Conservation (phyloP, 2,329 filamentous ascomycete genomes). For the Xylariaceae sp. region DNA sequence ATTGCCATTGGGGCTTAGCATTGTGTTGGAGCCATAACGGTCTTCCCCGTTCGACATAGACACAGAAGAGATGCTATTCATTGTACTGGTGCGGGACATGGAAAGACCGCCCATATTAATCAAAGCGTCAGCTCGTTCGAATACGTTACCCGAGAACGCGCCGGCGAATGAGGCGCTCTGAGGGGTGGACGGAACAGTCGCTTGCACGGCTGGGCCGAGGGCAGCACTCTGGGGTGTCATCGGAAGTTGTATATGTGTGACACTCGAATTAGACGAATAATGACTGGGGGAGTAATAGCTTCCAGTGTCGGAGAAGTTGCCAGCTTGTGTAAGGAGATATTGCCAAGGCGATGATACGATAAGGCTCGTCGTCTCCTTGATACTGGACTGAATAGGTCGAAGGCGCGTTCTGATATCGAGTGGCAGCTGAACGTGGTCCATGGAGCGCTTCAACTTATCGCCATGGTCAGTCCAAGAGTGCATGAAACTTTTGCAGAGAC, state of each 20-base stretch:
- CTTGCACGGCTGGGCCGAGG: slow-evolving; percentile 83
- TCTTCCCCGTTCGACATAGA: slow-evolving; percentile 28
- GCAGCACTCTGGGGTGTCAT: slow-evolving; percentile 89
- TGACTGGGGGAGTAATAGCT: slow-evolving; percentile 29
- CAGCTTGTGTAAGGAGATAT: slow-evolving; percentile 35
- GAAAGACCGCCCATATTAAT: slow-evolving; percentile 54
- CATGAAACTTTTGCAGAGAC: slow-evolving; percentile 71
- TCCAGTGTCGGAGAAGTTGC: slow-evolving; percentile 17
- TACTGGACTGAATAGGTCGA: slow-evolving; percentile 74
- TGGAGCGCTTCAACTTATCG: slow-evolving; percentile 51
- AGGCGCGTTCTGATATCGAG: slow-evolving; percentile 70
- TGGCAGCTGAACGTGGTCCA: slow-evolving; percentile 49
- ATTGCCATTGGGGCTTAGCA: slow-evolving; percentile 25
- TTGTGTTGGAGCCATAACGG: slow-evolving; percentile 21
- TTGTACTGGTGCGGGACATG: slow-evolving; percentile 49
- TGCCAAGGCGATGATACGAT: slow-evolving; percentile 62
- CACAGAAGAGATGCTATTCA: slow-evolving; percentile 32
- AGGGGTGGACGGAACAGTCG: slow-evolving; percentile 74
- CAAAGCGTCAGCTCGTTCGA: slow-evolving; percentile 55
- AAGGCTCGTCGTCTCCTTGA: slow-evolving; percentile 73
- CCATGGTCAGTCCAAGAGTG: slow-evolving; percentile 66
- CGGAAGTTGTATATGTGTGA: slow-evolving; percentile 47
- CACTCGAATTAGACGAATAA: slow-evolving; percentile 27
- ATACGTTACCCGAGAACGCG: slow-evolving; percentile 54
- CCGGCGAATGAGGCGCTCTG: slow-evolving; percentile 52